These are phyloP conservation scores for Mycena sp. DNA, from an alignment of 1,284 basidiomycete genomes.

Conservation along the genomic window DNA sequence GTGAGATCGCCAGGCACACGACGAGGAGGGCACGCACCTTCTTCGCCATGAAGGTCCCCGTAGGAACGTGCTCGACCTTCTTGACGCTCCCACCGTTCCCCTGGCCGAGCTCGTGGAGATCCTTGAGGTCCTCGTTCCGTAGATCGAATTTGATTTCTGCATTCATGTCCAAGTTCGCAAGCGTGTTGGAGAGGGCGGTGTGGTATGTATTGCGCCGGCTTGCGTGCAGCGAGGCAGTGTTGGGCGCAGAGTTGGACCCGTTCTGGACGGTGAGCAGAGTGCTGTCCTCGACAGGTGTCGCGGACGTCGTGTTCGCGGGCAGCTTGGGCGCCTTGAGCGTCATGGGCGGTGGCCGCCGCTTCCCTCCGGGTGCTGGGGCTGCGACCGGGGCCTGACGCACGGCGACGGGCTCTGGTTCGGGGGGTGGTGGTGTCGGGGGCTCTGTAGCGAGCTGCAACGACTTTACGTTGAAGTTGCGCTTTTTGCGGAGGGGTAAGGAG, in stretches of 20 bases:
- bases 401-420: slow-evolving; percentile 45
- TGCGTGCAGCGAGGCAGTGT: slow-evolving; percentile 33
- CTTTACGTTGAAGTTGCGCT: slow-evolving; percentile 80
- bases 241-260: slow-evolving; percentile 19
- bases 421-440: slow-evolving; percentile 51
- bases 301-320: slow-evolving; percentile 47
- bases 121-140: slow-evolving; percentile 84
- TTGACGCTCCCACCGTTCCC: slow-evolving; percentile 99
- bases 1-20: neutral
- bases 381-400: slow-evolving; percentile 34
- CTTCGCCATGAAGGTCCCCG: slow-evolving; percentile 92
- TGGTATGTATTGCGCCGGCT: slow-evolving; percentile 71
- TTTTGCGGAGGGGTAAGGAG: slow-evolving; percentile 56
- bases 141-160: slow-evolving; percentile 81
- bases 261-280: slow-evolving; percentile 28
- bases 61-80: slow-evolving; percentile 93
- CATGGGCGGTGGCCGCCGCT: slow-evolving; percentile 73
- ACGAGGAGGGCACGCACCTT: slow-evolving; percentile 68
- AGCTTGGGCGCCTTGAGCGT: slow-evolving; percentile 56
- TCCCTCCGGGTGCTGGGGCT: slow-evolving; percentile 45
- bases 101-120: slow-evolving; percentile 90
- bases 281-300: slow-evolving; percentile 24
- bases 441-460: slow-evolving; percentile 58
- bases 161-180: slow-evolving; percentile 79
- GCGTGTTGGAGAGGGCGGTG: slow-evolving; percentile 76